Percentiles rank a stretch among this genome's conserved stretches.
Evolutionary conservation across 2,329 filamentous ascomycete species (phyloP).

Genomic region (Fusarium verticillioides): DNA sequence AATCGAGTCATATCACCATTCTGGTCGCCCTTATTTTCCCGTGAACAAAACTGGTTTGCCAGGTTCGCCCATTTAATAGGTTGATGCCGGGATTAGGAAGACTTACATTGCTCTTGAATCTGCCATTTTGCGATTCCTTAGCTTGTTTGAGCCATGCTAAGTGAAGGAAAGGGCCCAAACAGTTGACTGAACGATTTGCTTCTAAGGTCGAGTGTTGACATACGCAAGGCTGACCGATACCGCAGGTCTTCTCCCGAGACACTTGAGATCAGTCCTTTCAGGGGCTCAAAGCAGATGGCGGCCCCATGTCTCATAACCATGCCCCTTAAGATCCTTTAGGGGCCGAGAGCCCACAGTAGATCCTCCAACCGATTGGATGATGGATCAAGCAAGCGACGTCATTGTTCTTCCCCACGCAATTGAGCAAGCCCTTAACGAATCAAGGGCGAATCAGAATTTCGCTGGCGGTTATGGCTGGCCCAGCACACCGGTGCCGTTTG

Average conservation of each 20-base stretch:
- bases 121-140: not conserved
- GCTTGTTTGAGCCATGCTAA: not conserved
- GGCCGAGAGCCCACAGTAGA: conserved; percentile 36
- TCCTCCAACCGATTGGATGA: conserved; percentile 41
- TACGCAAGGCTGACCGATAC: conserved; percentile 29
- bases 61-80: not conserved
- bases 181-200: not conserved
- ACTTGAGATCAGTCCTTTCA: conserved; percentile 22
- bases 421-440: conserved; percentile 20
- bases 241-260: conserved; percentile 26
- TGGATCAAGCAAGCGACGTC: conserved; percentile 39
- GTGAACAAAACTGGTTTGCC: conserved; percentile 22
- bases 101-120: not conserved
- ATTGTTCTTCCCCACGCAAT: conserved; percentile 41
- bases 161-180: not conserved
- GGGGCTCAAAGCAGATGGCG: conserved; percentile 23
- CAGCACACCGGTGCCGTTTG: conserved; percentile 42
- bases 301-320: conserved; percentile 44
- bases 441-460: conserved; percentile 39
- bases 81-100: not conserved
- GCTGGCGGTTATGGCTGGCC: conserved; percentile 40
- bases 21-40: conserved; percentile 23
- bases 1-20: conserved; percentile 36
- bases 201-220: conserved; percentile 6
- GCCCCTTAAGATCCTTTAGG: conserved; percentile 42